Percentiles rank a stretch among this genome's conserved stretches.
Conservation (phyloP, 2,329 filamentous ascomycete species). For the Trichoderma koningiopsis region DNA sequence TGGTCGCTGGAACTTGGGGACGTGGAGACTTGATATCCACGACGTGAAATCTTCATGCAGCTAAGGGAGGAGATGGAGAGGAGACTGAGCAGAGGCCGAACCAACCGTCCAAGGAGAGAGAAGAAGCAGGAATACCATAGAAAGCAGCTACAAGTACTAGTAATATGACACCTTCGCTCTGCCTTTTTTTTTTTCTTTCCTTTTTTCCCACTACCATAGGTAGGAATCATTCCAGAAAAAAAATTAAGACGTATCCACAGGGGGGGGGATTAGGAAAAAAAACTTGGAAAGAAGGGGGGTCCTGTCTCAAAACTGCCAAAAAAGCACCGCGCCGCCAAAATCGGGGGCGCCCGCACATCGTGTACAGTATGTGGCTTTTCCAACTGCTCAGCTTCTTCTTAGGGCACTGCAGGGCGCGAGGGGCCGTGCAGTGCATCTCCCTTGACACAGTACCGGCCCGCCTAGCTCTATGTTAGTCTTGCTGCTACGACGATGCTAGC, state of each 20-base stretch:
- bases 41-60: neutral
- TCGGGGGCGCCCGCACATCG: neutral
- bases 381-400: neutral
- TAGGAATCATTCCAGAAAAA: constrained; percentile 25
- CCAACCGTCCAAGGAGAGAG: neutral
- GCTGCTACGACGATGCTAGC: neutral
- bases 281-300: neutral
- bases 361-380: neutral
- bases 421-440: constrained; percentile 23
- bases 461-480: neutral
- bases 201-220: neutral
- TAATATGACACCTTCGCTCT: neutral
- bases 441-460: constrained; percentile 7
- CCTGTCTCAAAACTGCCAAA: neutral
- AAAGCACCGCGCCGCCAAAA: neutral
- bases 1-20: neutral
- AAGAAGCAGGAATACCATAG: neutral
- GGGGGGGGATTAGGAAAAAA: neutral
- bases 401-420: neutral
- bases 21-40: neutral
- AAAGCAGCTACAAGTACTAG: neutral
- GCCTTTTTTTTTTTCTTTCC: neutral
- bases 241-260: constrained; percentile 13
- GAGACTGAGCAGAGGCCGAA: neutral
- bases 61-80: neutral